A percentile compares a stretch with the other conserved stretches of the same genome.
phyloP scores from a whole-genome alignment of 2,329 filamentous ascomycete genomes.

The Verticillium albo-atrum region DNA sequence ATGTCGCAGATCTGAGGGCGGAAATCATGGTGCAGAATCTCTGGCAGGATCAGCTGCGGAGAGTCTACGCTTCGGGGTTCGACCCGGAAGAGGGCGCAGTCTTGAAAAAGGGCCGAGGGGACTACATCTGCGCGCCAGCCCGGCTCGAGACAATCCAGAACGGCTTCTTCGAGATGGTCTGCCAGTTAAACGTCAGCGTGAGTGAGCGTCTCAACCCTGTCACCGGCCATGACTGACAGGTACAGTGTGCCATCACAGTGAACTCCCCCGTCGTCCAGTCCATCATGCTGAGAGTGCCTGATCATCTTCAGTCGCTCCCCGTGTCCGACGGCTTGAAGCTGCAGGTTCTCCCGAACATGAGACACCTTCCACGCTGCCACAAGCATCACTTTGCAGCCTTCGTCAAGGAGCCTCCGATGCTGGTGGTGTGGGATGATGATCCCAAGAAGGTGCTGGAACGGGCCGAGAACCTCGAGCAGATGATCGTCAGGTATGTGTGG shows the following conservation, averaged over 20 bases:
- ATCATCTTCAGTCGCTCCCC: conserved; percentile 42
- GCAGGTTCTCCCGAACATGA: conserved; percentile 55
- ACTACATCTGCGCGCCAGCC: conserved; percentile 2
- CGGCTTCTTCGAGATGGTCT: conserved; percentile 37
- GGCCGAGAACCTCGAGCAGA: conserved; percentile 44
- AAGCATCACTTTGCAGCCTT: conserved; percentile 65
- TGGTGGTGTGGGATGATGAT: conserved; percentile 61
- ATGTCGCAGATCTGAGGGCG: background rate
- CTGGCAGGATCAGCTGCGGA: background rate
- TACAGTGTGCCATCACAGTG: conserved; percentile 60
- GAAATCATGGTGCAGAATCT: conserved; percentile 2
- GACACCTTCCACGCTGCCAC: conserved; percentile 51
- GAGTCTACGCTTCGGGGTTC: background rate
- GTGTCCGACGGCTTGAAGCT: conserved; percentile 52
- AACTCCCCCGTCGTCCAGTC: conserved; percentile 60
- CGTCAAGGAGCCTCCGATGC: conserved; percentile 47
- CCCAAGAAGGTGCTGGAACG: conserved; percentile 51
- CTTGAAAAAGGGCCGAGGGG: background rate
- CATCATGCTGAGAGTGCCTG: conserved; percentile 32
- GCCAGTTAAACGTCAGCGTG: conserved; percentile 46
- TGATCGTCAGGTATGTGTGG: conserved; percentile 56
- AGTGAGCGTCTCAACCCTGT: conserved; percentile 11
- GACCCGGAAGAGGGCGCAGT: background rate
- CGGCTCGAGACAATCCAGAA: conserved; percentile 28
- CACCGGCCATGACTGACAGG: background rate